phyloP scores from a whole-genome alignment of 2,329 filamentous ascomycete species.

The Chrysoporthe deuterocubensis region DNA sequence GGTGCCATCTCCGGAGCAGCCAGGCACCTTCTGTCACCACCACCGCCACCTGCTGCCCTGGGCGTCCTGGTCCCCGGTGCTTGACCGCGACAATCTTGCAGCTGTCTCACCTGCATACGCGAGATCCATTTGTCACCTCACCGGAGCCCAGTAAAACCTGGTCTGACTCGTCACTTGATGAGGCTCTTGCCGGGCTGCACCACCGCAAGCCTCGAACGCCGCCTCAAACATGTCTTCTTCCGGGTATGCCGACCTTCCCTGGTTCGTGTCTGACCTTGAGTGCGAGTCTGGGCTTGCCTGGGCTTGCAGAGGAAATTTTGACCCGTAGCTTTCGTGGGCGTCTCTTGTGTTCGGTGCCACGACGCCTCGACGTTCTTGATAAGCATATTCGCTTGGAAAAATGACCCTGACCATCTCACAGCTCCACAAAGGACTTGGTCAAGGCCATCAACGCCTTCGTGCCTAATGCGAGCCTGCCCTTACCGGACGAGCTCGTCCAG shows the following conservation, averaged over 20 bases:
- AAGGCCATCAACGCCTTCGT: constrained; percentile 60
- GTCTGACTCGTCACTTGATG: constrained; percentile 21
- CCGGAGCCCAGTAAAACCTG: constrained; percentile 6
- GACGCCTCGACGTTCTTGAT: not conserved
- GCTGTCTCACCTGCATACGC: constrained; percentile 18
- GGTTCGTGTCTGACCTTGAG: not conserved
- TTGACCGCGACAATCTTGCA: constrained; percentile 8
- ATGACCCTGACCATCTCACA: constrained; percentile 35
- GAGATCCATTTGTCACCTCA: constrained; percentile 29
- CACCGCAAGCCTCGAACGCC: constrained; percentile 14
- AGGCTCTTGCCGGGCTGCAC: constrained; percentile 18
- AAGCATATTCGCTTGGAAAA: not conserved
- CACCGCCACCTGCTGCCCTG: not conserved
- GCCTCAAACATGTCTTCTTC: constrained; percentile 26
- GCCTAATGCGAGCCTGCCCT: constrained; percentile 57
- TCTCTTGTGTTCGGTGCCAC: not conserved
- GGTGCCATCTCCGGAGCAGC: constrained; percentile 11
- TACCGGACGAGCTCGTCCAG: constrained; percentile 67
- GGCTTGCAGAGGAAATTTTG: not conserved
- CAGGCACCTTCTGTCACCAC: constrained; percentile 1
- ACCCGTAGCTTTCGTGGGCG: not conserved
- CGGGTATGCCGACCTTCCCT: constrained; percentile 21
- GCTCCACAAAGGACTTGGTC: constrained; percentile 63
- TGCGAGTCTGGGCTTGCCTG: not conserved
- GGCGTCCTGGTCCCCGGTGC: not conserved